Conservation (phyloP, 805 yeast genomes). For the Yamadazyma ubonensis region DNA sequence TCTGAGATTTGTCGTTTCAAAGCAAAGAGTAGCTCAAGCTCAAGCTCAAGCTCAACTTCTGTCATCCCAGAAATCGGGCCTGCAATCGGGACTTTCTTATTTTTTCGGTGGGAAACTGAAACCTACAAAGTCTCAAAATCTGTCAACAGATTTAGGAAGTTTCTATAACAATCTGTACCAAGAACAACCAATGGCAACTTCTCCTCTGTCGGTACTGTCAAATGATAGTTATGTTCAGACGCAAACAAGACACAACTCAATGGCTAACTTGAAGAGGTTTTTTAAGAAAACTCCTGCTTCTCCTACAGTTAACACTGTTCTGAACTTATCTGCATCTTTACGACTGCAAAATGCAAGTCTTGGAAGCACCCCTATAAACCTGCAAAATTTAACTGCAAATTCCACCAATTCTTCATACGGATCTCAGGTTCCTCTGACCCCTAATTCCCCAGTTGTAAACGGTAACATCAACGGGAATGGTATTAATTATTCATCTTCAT, state of each 20-base stretch:
- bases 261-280: constrained; percentile 74
- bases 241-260: constrained; percentile 64
- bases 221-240: constrained; percentile 28
- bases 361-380: constrained; percentile 16
- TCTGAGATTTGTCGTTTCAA: constrained; percentile 79
- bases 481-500: constrained; percentile 19
- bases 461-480: constrained; percentile 1
- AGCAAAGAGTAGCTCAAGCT: constrained; percentile 63
- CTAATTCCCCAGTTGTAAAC: constrained; percentile 9
- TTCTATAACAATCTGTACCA: constrained; percentile 39
- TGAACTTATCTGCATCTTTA: constrained; percentile 26
- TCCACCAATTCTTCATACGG: constrained; percentile 37
- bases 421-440: constrained; percentile 20
- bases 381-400: constrained; percentile 24
- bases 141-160: constrained; percentile 42
- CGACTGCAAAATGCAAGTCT: constrained; percentile 18
- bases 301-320: constrained; percentile 8
- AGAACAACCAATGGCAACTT: constrained; percentile 25
- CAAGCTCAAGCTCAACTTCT: constrained; percentile 43
- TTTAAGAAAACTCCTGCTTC: constrained; percentile 47
- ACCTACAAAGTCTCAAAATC: constrained; percentile 34
- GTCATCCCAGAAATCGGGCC: constrained; percentile 36
- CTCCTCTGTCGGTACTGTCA: constrained; percentile 38
- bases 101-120: constrained; percentile 42
- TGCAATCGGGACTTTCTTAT: constrained; percentile 50